A percentile compares a stretch with the other conserved stretches of the same genome.
These are phyloP conservation scores for Fusarium sambucinum DNA, from an alignment of 2,329 filamentous ascomycete genomes.

Conservation along the genomic window DNA sequence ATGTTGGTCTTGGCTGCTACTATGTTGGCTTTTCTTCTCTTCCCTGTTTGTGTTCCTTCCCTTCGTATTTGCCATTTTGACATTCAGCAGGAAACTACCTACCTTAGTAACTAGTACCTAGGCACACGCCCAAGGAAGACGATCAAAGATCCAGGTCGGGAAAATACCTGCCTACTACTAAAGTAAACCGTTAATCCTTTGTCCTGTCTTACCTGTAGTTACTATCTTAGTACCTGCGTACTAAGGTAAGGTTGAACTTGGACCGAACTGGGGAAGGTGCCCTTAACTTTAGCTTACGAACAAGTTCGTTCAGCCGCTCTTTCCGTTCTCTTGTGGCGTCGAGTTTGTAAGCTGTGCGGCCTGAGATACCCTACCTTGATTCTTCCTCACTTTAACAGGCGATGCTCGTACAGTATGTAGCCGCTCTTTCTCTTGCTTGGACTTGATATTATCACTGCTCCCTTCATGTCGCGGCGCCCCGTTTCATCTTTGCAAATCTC, in stretches of 20 bases:
- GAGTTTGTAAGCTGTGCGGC: not conserved
- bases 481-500: constrained; percentile 32
- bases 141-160: not conserved
- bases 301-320: constrained; percentile 28
- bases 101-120: no score
- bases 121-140: not conserved
- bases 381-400: not conserved
- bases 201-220: constrained; percentile 1
- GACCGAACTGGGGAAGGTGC: constrained; percentile 9
- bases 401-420: not conserved
- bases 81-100: not conserved
- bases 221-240: no score
- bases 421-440: constrained; percentile 2
- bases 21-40: not conserved
- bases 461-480: constrained; percentile 13
- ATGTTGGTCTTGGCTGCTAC: not conserved
- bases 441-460: constrained; percentile 6
- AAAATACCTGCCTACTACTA: not conserved
- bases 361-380: not conserved
- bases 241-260: not conserved
- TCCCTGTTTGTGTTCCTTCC: not conserved
- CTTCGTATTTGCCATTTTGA: not conserved
- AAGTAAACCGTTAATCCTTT: not conserved
- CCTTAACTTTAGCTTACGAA: constrained; percentile 19
- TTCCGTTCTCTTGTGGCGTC: constrained; percentile 29